Base-by-base conservation (phyloP, 129 eudicot genomes). In the Flaveria bidentis region DNA sequence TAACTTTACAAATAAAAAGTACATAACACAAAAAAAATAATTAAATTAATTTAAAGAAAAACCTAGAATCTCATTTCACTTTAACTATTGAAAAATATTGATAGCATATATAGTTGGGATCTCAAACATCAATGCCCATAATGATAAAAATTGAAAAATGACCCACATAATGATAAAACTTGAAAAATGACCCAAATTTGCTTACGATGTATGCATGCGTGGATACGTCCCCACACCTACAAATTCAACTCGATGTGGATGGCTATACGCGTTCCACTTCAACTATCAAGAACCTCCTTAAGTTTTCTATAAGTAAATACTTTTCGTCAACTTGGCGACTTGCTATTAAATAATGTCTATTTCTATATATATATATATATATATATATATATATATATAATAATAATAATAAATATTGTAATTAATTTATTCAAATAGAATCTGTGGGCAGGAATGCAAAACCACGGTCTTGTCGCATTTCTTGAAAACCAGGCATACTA, bases 361-460 rank as follows among this genome's bases (percentile, higher is more conserved):
- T 28, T 65, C 15, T 60, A 51, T 25, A 23, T 33, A 1, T 39
- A 52, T 52, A 6, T n/a, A n/a, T 51, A 15, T 9, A 20, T 39
- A 8, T 60, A 51, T 25, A 23, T 33, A 1, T 60, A 51, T 25
- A 23, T 33, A 1, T 51, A 15, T 9, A 20, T 39, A 8, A 5
- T 11, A 60, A 69, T 11, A 60, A 69, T 46, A 46, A 63, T 63
- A 36, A 39, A 2, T 77, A 36, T 46, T 73, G 18, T 62, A 9
- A 64, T 73, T 39, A 15, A 64, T 73, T 73, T 62, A 36, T 45
- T 66, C 75, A 73, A 44, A 52, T 18, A 56, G 71, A 80, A 76
- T 80, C 90, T 83, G 76, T 83, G 90, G 81, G 90, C 87, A 64
- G 73, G 57, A 80, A 67, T 55, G 77, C 84, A 79, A 86, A 80